A percentile compares a stretch with the other conserved stretches of the same genome.
Conservation (phyloP, 768 basidiomycete genomes). For the Suillus tomentosus region DNA sequence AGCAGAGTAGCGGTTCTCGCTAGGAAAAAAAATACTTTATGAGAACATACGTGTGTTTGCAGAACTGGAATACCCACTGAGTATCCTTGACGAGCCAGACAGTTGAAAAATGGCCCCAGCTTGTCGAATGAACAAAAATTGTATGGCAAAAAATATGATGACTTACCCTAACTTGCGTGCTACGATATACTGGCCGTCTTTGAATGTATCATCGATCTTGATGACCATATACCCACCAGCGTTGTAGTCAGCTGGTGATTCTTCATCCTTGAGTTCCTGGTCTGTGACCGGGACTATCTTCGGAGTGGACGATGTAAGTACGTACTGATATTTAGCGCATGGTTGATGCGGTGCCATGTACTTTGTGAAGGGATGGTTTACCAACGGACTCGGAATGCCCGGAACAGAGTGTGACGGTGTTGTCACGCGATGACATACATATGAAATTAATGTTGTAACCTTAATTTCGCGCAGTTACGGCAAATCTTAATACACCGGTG, state of each 20-base stretch:
- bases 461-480: slow-evolving; percentile 7
- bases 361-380: slow-evolving; percentile 19
- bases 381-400: slow-evolving; percentile 13
- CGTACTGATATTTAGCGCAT: slow-evolving; percentile 76
- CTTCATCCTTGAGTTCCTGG: slow-evolving; percentile 70
- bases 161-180: slow-evolving; percentile 86
- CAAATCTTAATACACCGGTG: background rate
- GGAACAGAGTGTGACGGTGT: slow-evolving; percentile 18
- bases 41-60: slow-evolving; percentile 7
- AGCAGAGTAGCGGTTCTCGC: slow-evolving; percentile 77
- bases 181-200: slow-evolving; percentile 80
- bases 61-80: slow-evolving; percentile 49
- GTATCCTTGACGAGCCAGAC: slow-evolving; percentile 88
- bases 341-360: slow-evolving; percentile 68
- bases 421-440: background rate
- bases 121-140: slow-evolving; percentile 31
- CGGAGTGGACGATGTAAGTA: slow-evolving; percentile 63
- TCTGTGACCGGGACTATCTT: slow-evolving; percentile 74
- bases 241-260: slow-evolving; percentile 83
- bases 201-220: slow-evolving; percentile 82
- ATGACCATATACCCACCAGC: slow-evolving; percentile 80
- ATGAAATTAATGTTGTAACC: background rate
- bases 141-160: slow-evolving; percentile 3
- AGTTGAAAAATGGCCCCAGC: slow-evolving; percentile 96
- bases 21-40: slow-evolving; percentile 33